phyloP scores from a whole-genome alignment of 371 early-diverging fungal species.

The Syncephalastrum sp. region DNA sequence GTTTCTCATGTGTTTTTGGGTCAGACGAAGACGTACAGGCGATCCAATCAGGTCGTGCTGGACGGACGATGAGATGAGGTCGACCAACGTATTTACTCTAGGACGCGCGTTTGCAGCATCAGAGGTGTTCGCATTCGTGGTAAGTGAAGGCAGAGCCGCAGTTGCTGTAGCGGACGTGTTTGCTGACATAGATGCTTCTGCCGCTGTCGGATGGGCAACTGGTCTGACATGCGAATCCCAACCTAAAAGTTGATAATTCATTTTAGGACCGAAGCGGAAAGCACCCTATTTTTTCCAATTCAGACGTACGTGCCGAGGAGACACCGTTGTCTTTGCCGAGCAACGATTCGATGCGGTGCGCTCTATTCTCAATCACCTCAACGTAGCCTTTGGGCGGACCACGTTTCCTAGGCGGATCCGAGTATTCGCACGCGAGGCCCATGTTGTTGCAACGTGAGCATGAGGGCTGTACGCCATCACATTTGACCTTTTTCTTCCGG shows the following conservation, averaged over 20 bases:
- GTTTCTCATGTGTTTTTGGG: background rate
- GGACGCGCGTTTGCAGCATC: no score
- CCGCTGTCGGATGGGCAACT: background rate
- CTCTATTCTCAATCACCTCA: slow-evolving; percentile 69
- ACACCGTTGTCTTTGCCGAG: slow-evolving; percentile 19
- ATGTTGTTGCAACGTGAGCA: slow-evolving; percentile 42
- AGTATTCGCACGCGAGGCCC: slow-evolving; percentile 39
- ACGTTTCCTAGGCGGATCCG: slow-evolving; percentile 47
- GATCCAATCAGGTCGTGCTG: background rate
- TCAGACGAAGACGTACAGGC: slow-evolving; percentile 22
- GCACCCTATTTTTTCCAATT: no score
- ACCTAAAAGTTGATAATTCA: no score
- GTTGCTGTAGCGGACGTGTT: background rate
- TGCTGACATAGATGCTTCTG: background rate
- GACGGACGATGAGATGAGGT: no score
- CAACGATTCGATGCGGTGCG: slow-evolving; percentile 68
- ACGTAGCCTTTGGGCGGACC: slow-evolving; percentile 79
- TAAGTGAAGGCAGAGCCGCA: no score
- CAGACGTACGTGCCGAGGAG: no score
- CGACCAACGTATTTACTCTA: no score
- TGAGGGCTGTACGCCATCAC: slow-evolving; percentile 46
- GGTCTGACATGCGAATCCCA: no score
- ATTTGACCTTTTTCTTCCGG: slow-evolving; percentile 53
- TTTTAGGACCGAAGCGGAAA: no score
- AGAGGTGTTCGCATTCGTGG: no score